Conservation (phyloP, 2,329 filamentous ascomycete genomes). For the Alternaria triticina region DNA sequence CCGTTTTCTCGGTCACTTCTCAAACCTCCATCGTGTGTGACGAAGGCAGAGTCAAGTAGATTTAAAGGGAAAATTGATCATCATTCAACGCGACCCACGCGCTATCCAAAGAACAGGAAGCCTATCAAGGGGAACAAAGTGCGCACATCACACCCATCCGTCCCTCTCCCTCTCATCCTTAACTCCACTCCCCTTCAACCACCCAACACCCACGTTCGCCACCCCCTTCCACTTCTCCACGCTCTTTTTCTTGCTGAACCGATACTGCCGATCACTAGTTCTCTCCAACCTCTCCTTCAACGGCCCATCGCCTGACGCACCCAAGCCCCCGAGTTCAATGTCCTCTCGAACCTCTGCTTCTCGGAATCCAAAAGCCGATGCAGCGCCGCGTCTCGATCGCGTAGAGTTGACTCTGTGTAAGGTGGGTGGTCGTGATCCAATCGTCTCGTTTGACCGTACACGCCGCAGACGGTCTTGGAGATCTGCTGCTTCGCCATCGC, state of each 20-base stretch:
- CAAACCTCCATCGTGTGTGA: not conserved
- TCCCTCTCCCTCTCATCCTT: conserved; percentile 38
- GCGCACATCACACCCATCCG: conserved; percentile 33
- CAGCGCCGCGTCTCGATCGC: conserved; percentile 27
- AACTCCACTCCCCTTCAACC: conserved; percentile 38
- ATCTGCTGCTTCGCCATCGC: conserved; percentile 38
- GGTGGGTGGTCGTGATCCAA: conserved; percentile 25
- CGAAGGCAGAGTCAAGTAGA: not conserved
- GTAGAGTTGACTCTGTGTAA: conserved; percentile 30
- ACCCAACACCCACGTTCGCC: conserved; percentile 42
- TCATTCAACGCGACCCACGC: not conserved
- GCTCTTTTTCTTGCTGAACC: conserved; percentile 43
- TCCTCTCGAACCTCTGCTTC: conserved; percentile 48
- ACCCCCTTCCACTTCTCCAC: conserved; percentile 45
- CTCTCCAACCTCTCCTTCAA: conserved; percentile 43
- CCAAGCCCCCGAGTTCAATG: conserved; percentile 40
- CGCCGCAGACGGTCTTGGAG: conserved; percentile 37
- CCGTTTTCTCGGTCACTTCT: not conserved
- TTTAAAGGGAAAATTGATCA: not conserved
- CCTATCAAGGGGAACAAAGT: not conserved
- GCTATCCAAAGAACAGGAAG: not conserved
- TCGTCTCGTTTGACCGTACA: conserved; percentile 42
- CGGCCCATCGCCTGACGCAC: conserved; percentile 27
- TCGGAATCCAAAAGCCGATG: conserved; percentile 43
- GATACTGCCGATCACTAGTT: conserved; percentile 40